Evolutionary conservation across 1,284 basidiomycete species (phyloP).

Genomic region (Ceratobasidium sp.): DNA sequence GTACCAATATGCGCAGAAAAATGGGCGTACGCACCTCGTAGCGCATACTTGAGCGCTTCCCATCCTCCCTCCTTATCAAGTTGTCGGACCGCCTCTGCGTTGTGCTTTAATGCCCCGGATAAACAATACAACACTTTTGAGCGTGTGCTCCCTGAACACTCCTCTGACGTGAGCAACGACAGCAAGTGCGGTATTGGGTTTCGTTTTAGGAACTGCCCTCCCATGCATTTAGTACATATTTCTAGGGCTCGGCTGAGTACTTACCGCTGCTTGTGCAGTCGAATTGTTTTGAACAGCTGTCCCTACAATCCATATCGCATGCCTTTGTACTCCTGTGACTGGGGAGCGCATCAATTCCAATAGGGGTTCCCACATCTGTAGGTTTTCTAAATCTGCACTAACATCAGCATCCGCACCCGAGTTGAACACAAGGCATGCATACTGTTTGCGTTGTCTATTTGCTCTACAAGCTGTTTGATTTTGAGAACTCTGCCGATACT

Average conservation of each 20-base stretch:
- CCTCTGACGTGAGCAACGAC: constrained; percentile 70
- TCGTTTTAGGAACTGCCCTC: constrained; percentile 74
- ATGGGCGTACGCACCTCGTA: constrained; percentile 67
- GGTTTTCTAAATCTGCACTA: constrained; percentile 77
- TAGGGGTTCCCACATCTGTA: constrained; percentile 90
- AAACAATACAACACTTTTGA: constrained; percentile 91
- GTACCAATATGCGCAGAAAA: constrained; percentile 50
- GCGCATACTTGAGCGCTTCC: constrained; percentile 70
- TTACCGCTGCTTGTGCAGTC: constrained; percentile 85
- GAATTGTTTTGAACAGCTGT: constrained; percentile 97
- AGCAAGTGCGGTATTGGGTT: constrained; percentile 78
- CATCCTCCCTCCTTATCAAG: constrained; percentile 76
- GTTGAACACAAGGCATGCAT: constrained; percentile 50
- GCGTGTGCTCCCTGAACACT: constrained; percentile 64
- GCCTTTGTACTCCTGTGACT: constrained; percentile 74
- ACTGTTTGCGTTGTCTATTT: constrained; percentile 97
- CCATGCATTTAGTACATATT: constrained; percentile 35
- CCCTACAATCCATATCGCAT: constrained; percentile 91
- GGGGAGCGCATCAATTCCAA: constrained; percentile 74
- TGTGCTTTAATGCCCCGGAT: constrained; percentile 89
- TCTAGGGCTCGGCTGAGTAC: constrained; percentile 54
- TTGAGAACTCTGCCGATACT: neutral
- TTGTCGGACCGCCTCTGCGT: constrained; percentile 73
- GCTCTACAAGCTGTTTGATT: constrained; percentile 80
- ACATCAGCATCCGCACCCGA: constrained; percentile 6